Evolutionary conservation across 2,329 filamentous ascomycete species (phyloP).

Genomic region (Sclerotinia nivalis): DNA sequence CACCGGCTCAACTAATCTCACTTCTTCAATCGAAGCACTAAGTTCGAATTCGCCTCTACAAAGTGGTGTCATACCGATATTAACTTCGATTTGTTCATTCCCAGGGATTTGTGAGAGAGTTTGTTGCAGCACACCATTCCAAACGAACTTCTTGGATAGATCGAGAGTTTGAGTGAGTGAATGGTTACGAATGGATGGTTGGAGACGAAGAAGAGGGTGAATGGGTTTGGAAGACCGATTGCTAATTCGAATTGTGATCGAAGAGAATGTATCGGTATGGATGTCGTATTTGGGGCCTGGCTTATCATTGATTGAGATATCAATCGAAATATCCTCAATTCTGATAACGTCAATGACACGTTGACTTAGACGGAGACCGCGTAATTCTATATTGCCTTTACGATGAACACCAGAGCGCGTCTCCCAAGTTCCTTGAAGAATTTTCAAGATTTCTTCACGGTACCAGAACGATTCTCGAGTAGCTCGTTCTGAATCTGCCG

Average conservation of each 20-base stretch:
- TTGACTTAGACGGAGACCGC: slow-evolving; percentile 69
- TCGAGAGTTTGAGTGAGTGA: slow-evolving; percentile 68
- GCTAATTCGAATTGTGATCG: slow-evolving; percentile 67
- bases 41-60: slow-evolving; percentile 83
- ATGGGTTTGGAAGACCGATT: slow-evolving; percentile 72
- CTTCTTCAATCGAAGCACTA: slow-evolving; percentile 78
- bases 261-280: slow-evolving; percentile 63
- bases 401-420: slow-evolving; percentile 51
- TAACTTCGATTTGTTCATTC: slow-evolving; percentile 59
- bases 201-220: slow-evolving; percentile 70
- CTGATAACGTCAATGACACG: slow-evolving; percentile 83
- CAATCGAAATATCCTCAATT: slow-evolving; percentile 74
- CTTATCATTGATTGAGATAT: slow-evolving; percentile 53
- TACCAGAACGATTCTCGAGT: slow-evolving; percentile 90
- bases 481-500: slow-evolving; percentile 75
- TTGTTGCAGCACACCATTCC: slow-evolving; percentile 82
- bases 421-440: slow-evolving; percentile 71
- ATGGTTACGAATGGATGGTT: slow-evolving; percentile 75
- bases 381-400: slow-evolving; percentile 73
- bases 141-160: slow-evolving; percentile 76
- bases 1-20: slow-evolving; percentile 49
- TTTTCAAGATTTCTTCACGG: slow-evolving; percentile 74
- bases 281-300: slow-evolving; percentile 38
- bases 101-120: slow-evolving; percentile 63
- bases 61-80: slow-evolving; percentile 71